These are phyloP conservation scores for Croton setiger DNA, from an alignment of 441 rosid genomes.

Conservation along the genomic window DNA sequence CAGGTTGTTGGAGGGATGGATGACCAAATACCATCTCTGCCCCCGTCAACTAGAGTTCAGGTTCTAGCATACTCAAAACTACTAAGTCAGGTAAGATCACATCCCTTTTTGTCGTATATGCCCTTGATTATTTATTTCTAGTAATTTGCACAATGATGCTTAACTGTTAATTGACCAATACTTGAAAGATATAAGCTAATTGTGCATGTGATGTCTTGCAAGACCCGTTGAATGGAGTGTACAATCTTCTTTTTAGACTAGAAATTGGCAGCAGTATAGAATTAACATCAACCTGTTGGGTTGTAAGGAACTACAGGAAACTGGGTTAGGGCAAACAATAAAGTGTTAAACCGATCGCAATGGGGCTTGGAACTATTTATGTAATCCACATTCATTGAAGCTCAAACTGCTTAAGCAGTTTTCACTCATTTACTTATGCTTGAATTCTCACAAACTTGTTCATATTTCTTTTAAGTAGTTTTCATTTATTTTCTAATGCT, in stretches of 20 bases:
- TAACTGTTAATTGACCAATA: not conserved
- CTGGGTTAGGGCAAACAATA: not conserved
- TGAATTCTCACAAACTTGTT: not conserved
- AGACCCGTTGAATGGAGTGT: not conserved
- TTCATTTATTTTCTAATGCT: no score
- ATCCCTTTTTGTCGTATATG: conserved; percentile 14
- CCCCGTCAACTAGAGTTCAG: conserved; percentile 66
- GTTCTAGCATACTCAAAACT: conserved; percentile 74
- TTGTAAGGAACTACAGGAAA: not conserved
- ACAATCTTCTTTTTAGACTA: not conserved
- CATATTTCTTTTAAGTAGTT: not conserved
- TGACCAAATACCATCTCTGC: conserved; percentile 82
- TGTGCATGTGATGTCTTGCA: not conserved
- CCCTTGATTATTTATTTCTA: conserved; percentile 6
- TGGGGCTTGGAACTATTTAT: not conserved
- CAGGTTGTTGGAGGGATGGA: conserved; percentile 97
- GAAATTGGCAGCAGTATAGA: not conserved
- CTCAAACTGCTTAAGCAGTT: no score
- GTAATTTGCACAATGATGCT: conserved; percentile 4
- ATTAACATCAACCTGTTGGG: not conserved
- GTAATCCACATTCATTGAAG: not conserved
- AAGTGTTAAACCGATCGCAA: not conserved
- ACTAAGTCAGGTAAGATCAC: conserved; percentile 66
- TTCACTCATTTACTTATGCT: no score
- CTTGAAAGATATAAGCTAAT: not conserved